phyloP scores from a whole-genome alignment of 2,329 filamentous ascomycete species.

The Cercospora sp. region DNA sequence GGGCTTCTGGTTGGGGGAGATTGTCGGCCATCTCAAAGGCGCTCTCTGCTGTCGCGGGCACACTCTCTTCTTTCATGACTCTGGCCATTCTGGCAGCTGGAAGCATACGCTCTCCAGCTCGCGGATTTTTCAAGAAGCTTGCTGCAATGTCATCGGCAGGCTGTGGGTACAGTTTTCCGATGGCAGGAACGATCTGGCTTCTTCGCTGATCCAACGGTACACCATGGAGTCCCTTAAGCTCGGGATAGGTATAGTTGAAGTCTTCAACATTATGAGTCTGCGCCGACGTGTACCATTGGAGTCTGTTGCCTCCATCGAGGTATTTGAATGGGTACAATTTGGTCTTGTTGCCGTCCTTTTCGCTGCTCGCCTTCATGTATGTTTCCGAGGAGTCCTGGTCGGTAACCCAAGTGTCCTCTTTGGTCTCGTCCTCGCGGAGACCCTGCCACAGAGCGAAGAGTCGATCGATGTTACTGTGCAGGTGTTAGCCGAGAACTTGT shows the following conservation, averaged over 20 bases:
- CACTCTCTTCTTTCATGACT: background rate
- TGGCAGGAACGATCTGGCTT: background rate
- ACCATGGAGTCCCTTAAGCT: background rate
- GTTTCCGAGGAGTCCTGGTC: background rate
- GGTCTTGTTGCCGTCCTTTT: background rate
- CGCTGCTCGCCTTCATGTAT: background rate
- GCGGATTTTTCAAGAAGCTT: background rate
- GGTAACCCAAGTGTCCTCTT: background rate
- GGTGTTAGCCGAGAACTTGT: background rate
- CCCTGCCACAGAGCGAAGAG: conserved; percentile 5
- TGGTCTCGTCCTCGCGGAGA: background rate
- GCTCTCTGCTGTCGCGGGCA: background rate
- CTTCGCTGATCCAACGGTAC: background rate
- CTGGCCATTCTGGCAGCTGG: background rate
- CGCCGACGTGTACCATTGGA: conserved; percentile 5
- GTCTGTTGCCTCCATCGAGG: background rate
- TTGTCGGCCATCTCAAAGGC: background rate
- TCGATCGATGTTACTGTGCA: background rate
- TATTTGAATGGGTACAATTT: conserved; percentile 5
- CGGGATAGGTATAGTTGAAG: conserved; percentile 7
- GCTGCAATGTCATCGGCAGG: conserved; percentile 2
- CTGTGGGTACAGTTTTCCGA: conserved; percentile 1
- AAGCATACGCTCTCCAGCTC: background rate
- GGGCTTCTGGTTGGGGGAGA: background rate
- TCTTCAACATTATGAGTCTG: conserved; percentile 5